Conservation (phyloP, 768 basidiomycete species). For the Panaeolus cyanescens region DNA sequence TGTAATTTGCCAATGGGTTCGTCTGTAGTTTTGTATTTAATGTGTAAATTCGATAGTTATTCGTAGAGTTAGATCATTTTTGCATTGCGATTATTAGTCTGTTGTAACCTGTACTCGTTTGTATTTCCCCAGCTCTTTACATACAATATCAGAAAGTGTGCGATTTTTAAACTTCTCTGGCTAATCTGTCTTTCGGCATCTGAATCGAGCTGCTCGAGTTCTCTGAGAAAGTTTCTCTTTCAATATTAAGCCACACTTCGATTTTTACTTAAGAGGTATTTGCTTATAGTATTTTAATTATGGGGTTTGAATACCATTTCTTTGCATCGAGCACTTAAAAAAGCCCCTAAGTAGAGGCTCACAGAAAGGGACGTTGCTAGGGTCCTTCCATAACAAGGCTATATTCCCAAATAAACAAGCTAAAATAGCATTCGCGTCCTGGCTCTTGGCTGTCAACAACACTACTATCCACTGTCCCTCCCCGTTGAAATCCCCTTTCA, state of each 20-base stretch:
- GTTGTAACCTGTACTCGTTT: neutral
- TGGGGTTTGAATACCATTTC: neutral
- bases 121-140: too few species aligned
- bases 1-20: too few species aligned
- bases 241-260: too few species aligned
- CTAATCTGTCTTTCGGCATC: neutral
- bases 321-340: neutral
- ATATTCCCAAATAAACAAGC: slow-evolving; percentile 19
- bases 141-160: too few species aligned
- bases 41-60: neutral
- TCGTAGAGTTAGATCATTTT: neutral
- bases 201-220: neutral
- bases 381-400: slow-evolving; percentile 2
- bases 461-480: neutral
- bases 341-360: neutral
- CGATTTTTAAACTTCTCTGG: neutral
- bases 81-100: neutral
- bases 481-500: neutral
- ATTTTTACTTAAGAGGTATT: too few species aligned
- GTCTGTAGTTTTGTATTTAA: neutral
- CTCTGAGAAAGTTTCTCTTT: too few species aligned
- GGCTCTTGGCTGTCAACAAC: slow-evolving; percentile 10
- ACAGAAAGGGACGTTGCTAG: neutral
- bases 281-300: too few species aligned
- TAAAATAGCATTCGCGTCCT: slow-evolving; percentile 18